Base-by-base conservation (phyloP, 805 yeast species). In the Blastobotrys muscicola region DNA sequence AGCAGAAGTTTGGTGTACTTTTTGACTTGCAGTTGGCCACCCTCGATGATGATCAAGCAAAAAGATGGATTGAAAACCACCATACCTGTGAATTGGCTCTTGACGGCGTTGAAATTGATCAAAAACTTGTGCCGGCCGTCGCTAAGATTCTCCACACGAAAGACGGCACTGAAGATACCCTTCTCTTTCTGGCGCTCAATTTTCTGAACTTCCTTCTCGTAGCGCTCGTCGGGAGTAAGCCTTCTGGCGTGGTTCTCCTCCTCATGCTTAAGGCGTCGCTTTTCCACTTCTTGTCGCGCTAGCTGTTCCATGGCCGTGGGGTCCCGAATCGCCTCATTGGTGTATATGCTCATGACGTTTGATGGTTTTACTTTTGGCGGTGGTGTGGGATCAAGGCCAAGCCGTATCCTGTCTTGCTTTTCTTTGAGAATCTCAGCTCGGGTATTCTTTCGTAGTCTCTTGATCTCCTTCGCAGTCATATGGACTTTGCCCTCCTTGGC, bases 361-460 rank as follows among this genome's bases (percentile, higher is more conserved):
- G 82, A 76, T 36, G 86, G 67, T 54, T 82, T 85, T 20, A 92
- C 82, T 60, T 90, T 92, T 2, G 96, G 94, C 4, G 82, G 82
- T 0, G 96, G 95, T 4, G 94, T 82, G 0, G 94, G 82, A 38
- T 82, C 85, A 13, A 89, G 63, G 0, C 98, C 98, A 4, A 85
- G 65, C 45, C 79, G 74, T 16, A 89, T 80, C 38, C 82, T 68
- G 51, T 85, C 90, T 57, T 85, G 95, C 45, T 74, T 70, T 38
- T 81, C 92, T 53, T 80, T 78, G 48, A 77, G 76, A 47, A 63
- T 68, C 34, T 70, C 70, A 37, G 78, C 74, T 45, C 97, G 69
- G 39, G 75, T 80, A 46, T 81, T 81, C 47, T 80, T 73, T 36
- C 96, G 72, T 33, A 81, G 71, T 45, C 87, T 71, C 53, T 82